Evolutionary conservation across 1,139 yeast species (phyloP).

Genomic region (Geotrichum cucujoidarum): DNA sequence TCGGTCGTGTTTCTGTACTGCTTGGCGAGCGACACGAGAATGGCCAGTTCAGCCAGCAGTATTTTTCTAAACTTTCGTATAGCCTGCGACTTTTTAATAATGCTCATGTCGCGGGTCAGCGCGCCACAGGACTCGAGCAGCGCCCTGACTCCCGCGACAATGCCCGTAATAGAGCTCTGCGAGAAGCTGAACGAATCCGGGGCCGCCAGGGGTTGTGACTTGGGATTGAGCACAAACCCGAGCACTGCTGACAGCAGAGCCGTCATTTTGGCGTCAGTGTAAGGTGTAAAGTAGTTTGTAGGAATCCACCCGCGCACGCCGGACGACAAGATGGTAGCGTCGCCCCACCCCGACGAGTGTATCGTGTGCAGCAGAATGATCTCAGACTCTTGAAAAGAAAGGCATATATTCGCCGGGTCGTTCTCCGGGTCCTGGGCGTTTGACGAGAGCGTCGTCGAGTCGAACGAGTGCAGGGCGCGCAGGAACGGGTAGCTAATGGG

Average conservation of each 20-base stretch:
- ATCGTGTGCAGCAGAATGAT: slow-evolving; percentile 82
- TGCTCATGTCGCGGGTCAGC: slow-evolving; percentile 75
- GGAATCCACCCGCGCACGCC: slow-evolving; percentile 95
- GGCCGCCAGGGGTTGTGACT: slow-evolving; percentile 26
- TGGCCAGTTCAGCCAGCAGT: slow-evolving; percentile 85
- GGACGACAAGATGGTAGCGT: slow-evolving; percentile 71
- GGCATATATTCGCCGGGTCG: slow-evolving; percentile 70
- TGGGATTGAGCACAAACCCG: slow-evolving; percentile 65
- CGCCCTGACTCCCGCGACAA: slow-evolving; percentile 79
- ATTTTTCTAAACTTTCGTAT: slow-evolving; percentile 73
- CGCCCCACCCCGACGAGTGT: slow-evolving; percentile 97
- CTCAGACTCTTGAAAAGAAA: slow-evolving; percentile 75
- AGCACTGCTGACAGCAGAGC: slow-evolving; percentile 70
- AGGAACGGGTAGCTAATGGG: slow-evolving; percentile 32
- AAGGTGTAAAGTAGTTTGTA: slow-evolving; percentile 67
- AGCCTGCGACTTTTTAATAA: slow-evolving; percentile 64
- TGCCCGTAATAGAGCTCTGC: slow-evolving; percentile 46
- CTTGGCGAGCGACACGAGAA: slow-evolving; percentile 79
- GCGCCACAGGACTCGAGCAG: slow-evolving; percentile 76
- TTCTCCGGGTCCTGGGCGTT: slow-evolving; percentile 23
- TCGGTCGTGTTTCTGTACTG: slow-evolving; percentile 71
- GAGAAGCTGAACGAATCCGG: slow-evolving; percentile 30
- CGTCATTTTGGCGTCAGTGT: slow-evolving; percentile 49
- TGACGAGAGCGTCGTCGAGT: slow-evolving; percentile 57
- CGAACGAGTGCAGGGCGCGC: slow-evolving; percentile 73